Percentiles rank a stretch among this genome's conserved stretches.
phyloP scores from a whole-genome alignment of 768 basidiomycete genomes.

The Tulasnella sp. region DNA sequence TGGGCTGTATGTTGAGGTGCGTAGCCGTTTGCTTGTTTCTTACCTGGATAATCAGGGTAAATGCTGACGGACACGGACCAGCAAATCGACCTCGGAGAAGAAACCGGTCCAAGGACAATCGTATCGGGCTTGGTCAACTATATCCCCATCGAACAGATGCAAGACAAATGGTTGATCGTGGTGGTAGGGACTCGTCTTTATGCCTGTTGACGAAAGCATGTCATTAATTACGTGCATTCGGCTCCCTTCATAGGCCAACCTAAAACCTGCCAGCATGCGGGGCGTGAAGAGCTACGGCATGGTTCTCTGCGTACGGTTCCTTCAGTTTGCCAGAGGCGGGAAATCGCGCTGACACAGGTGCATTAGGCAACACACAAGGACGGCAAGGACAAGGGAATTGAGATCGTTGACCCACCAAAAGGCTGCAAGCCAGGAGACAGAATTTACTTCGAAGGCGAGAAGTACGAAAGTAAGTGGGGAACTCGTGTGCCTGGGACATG shows the following conservation, averaged over 20 bases:
- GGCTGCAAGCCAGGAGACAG: constrained; percentile 88
- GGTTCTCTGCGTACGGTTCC: constrained; percentile 79
- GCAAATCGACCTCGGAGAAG: constrained; percentile 97
- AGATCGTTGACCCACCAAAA: constrained; percentile 86
- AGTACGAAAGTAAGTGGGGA: constrained; percentile 71
- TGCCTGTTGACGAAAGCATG: neutral
- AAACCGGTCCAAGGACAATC: constrained; percentile 91
- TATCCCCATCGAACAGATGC: constrained; percentile 93
- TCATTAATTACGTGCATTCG: neutral
- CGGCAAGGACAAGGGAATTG: constrained; percentile 86
- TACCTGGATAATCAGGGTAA: neutral
- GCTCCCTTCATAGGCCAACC: constrained; percentile 50
- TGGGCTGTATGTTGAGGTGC: constrained; percentile 91
- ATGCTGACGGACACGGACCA: constrained; percentile 41
- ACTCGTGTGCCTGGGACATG: neutral
- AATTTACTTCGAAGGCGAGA: constrained; percentile 91
- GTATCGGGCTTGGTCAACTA: constrained; percentile 97
- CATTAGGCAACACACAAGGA: constrained; percentile 84
- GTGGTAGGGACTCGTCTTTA: constrained; percentile 55
- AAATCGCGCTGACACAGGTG: neutral
- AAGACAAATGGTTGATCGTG: constrained; percentile 76
- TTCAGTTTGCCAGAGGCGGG: constrained; percentile 18
- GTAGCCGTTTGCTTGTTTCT: constrained; percentile 34
- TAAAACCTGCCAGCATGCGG: constrained; percentile 96
- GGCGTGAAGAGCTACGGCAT: constrained; percentile 98